Evolutionary conservation across 192 early-diverging fungal species (phyloP), one percentile per base, ranked within the genome.

Genomic region (Paraglomus occultum): DNA sequence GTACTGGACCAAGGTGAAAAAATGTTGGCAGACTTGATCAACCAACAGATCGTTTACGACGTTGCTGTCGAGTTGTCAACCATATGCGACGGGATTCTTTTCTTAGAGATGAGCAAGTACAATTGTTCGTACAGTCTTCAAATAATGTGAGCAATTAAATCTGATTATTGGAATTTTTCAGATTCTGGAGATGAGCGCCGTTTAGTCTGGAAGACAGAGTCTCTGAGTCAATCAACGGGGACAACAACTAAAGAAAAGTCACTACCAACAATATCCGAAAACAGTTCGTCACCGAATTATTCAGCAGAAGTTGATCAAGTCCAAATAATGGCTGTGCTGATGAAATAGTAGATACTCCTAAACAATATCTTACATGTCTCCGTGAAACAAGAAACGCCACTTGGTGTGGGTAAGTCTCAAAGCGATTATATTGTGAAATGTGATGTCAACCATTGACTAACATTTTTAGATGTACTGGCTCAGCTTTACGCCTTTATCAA

Each of bases 31-130:
- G 50, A 66, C 15, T 5, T 66, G 17, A 45, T 64, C 48, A 64
- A 64, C 46, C 47, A 22, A 38, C 63, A 64, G 63, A 64, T 64
- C 31, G 22, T 64, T 64, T 64, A 64, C 51, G 63, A 64, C 49
- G 22, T 64, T 64, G 64, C 49, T 38, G 64, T 65, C 17, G 64
- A 65, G 4, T 65, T 65, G 40, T 65, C 64, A 51, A 65, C 38
- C 14, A 65, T 65, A 65, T 65, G 64, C 51, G 64, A 65, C 40
- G 64, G 64, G 31, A 65, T 65, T 65, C 64, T 65, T 51, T 47
- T 38, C 64, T 65, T 65, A 11, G 31, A 31, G 48, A 65, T 15
- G 7, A 8, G 47, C 64, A 65, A 47, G 64, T 64, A 14, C 59
- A 40, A 22, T 54, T 59, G 12, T 59, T 59, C 57, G 22, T 59